A percentile compares a stretch with the other conserved stretches of the same genome.
phyloP scores from a whole-genome alignment of 78 protist genomes.

The Dictyostelium capitatum region DNA sequence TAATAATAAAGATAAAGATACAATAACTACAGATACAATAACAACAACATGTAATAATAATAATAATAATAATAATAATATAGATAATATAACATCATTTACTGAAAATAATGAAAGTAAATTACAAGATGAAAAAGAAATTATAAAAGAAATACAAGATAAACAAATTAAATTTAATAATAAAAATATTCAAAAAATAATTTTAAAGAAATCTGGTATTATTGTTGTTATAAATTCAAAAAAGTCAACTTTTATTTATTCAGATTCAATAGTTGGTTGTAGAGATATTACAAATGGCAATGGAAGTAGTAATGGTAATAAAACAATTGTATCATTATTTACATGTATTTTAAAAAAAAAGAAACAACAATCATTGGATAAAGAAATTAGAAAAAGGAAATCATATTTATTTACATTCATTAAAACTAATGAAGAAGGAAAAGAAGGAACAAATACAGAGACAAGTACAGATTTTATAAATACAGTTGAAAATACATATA shows the following conservation, averaged over 20 bases:
- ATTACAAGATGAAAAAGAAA: neutral
- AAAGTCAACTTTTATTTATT: neutral
- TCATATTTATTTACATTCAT: neutral
- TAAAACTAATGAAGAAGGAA: no score
- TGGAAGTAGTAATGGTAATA: neutral
- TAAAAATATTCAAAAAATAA: neutral
- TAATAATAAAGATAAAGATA: no score
- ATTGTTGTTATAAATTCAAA: neutral
- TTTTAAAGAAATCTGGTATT: slow-evolving; percentile 3
- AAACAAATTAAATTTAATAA: neutral
- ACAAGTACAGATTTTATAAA: no score
- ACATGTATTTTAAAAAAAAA: neutral
- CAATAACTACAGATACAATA: no score
- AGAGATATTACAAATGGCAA: neutral
- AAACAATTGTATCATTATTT: neutral
- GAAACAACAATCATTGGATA: neutral
- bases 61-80: slow-evolving; percentile 3
- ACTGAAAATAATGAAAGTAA: neutral
- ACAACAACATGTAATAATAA: no score
- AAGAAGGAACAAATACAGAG: no score
- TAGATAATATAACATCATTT: neutral
- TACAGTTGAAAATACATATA: no score
- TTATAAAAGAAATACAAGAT: neutral
- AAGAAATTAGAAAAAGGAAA: slow-evolving; percentile 13
- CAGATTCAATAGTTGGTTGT: slow-evolving; percentile 14